Conservation (phyloP, 2,329 filamentous ascomycete species). For the Knufia fluminis region DNA sequence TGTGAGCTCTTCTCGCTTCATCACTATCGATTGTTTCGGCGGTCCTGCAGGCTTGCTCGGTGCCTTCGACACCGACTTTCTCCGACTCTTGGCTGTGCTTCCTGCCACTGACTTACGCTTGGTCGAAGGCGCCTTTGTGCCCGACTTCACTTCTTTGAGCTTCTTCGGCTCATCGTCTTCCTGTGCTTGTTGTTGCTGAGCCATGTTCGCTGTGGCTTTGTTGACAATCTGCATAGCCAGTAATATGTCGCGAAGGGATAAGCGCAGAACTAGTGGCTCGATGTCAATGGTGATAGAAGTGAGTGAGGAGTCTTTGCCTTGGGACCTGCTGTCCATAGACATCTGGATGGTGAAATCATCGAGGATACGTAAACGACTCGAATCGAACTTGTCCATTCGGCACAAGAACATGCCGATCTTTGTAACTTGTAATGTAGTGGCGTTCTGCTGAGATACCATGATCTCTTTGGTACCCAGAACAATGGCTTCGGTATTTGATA, state of each 20-base stretch:
- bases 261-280: conserved; percentile 78
- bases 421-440: conserved; percentile 83
- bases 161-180: conserved; percentile 47
- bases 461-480: conserved; percentile 92
- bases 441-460: conserved; percentile 85
- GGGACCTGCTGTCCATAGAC: conserved; percentile 66
- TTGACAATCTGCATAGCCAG: conserved; percentile 86
- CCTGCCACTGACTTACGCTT: conserved; percentile 42
- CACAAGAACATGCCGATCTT: conserved; percentile 97
- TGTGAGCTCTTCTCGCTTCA: conserved; percentile 71
- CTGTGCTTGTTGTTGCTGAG: conserved; percentile 36
- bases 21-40: conserved; percentile 41
- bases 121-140: conserved; percentile 28
- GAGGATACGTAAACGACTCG: conserved; percentile 77
- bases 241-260: conserved; percentile 90
- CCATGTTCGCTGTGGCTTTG: conserved; percentile 71
- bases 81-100: conserved; percentile 36
- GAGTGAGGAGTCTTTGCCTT: conserved; percentile 50
- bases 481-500: conserved; percentile 85
- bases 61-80: conserved; percentile 36
- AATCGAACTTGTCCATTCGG: conserved; percentile 96
- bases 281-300: conserved; percentile 80
- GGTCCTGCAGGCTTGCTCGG: conserved; percentile 32
- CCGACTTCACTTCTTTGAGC: conserved; percentile 35
- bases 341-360: conserved; percentile 92